A percentile compares a stretch with the other conserved stretches of the same genome.
Conservation (phyloP, 176 grass and related monocot species). For the Lolium multiflorum region DNA sequence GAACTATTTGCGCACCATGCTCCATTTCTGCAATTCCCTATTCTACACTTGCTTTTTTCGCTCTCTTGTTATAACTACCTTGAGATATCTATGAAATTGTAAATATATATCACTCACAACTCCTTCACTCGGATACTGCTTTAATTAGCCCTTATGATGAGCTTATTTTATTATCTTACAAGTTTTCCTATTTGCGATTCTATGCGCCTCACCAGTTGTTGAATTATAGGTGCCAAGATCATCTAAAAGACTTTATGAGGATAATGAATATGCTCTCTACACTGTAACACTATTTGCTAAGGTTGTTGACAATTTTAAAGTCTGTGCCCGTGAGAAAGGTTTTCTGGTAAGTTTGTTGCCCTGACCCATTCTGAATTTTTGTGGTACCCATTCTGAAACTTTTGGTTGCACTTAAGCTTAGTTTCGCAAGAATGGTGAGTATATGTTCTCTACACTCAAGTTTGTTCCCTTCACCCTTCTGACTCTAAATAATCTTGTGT, state of each 20-base stretch:
- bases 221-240: conserved; percentile 82
- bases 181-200: neutral
- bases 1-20: neutral
- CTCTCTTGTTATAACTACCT: neutral
- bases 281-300: conserved; percentile 86
- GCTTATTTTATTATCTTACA: neutral
- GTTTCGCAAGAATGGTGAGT: neutral
- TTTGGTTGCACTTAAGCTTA: conserved; percentile 14
- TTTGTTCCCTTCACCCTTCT: too few species aligned
- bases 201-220: conserved; percentile 23
- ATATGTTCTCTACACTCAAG: too few species aligned
- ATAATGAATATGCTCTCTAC: conserved; percentile 91
- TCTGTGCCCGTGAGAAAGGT: conserved; percentile 72
- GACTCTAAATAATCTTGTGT: too few species aligned
- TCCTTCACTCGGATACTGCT: neutral
- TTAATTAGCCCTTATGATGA: neutral
- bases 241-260: conserved; percentile 75
- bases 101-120: neutral
- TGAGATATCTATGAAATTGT: neutral
- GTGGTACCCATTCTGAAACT: neutral
- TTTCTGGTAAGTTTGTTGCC: conserved; percentile 65
- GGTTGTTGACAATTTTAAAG: conserved; percentile 90
- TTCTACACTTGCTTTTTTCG: neutral
- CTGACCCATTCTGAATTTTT: neutral
- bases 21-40: conserved; percentile 17